Base-by-base conservation (phyloP, 2,329 filamentous ascomycete genomes). In the Nothophoma quercina region DNA sequence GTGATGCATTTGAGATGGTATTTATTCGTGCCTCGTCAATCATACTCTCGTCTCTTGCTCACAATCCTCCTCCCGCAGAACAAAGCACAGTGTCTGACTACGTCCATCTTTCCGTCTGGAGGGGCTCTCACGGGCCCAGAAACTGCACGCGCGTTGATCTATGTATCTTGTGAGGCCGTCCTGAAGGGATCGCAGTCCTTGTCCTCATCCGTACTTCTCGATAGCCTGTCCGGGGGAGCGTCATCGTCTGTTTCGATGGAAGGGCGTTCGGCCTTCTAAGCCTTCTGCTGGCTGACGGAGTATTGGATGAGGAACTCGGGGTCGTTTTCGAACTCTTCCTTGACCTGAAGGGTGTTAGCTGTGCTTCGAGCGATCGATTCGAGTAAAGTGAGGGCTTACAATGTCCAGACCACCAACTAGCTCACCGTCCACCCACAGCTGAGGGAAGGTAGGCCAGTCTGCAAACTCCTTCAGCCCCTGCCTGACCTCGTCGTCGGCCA, bases 401-500 rank as follows among this genome's bases (percentile, higher is more conserved):
- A 99, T 99, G 75, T 99, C 95, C 65, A 99, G 78, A 1, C 95
- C 95, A 52, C 95, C 95, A 18, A 98, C 88, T 41, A 99, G 80
- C 74, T 97, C 92, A 12, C 95, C 93, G 55, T 88, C 85, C 10
- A 96, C 86, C 87, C 93, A 99, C 58, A 99, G 79, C 76, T 99
- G 95, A 16, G 95, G 95, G 77, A 91, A 99, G 0, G 95, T 99
- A 8, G 95, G 95, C 95, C 95, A 99, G 58, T 98, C 95, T n/a
- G 92, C 92, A 74, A 87, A 98, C 77, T 95, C 91, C 83, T 99
- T 99, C 69, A 99, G 78, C 0, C 95, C 95, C 78, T 98, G 93
- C 56, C 95, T 85, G 39, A 99, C 95, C 75, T 98, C 93, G 69
- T 99, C 93, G 73, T 99, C 95, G 59, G 95, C 95, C 65, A 99